These are phyloP conservation scores for Xylaria sp. DNA, from an alignment of 2,329 filamentous ascomycete genomes.

Conservation along the genomic window DNA sequence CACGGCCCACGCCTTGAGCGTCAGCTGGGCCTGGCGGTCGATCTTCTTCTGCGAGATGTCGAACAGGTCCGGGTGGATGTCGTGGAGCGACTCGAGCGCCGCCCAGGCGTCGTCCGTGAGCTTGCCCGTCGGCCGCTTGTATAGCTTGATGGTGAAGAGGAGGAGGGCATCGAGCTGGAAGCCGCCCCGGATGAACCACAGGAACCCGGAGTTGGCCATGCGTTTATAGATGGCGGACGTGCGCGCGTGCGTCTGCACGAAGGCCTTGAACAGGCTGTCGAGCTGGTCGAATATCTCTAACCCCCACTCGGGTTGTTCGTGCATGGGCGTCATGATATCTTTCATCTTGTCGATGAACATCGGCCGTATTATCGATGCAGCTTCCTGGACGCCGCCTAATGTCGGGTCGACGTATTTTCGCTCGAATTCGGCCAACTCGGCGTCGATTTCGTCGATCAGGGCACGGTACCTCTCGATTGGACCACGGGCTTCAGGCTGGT, in stretches of 20 bases:
- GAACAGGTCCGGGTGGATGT: slow-evolving; percentile 22
- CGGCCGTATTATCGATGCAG: slow-evolving; percentile 24
- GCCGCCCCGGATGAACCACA: slow-evolving; percentile 27
- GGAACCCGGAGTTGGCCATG: slow-evolving; percentile 21
- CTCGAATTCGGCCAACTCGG: slow-evolving; percentile 33
- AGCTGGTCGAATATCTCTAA: slow-evolving; percentile 27
- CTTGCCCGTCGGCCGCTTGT: slow-evolving; percentile 22
- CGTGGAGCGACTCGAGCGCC: slow-evolving; percentile 20
- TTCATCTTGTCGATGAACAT: slow-evolving; percentile 26
- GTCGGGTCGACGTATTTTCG: slow-evolving; percentile 32
- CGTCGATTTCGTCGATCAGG: slow-evolving; percentile 33
- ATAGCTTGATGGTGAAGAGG: slow-evolving; percentile 25
- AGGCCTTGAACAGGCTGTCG: slow-evolving; percentile 30
- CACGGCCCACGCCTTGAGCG: slow-evolving; percentile 29
- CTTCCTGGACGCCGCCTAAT: slow-evolving; percentile 37
- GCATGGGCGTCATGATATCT: slow-evolving; percentile 21
- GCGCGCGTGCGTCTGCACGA: slow-evolving; percentile 17
- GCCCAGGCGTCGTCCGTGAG: slow-evolving; percentile 28
- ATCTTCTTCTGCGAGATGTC: slow-evolving; percentile 26
- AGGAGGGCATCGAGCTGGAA: slow-evolving; percentile 25
- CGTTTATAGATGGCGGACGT: slow-evolving; percentile 8
- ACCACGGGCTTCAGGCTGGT: not conserved
- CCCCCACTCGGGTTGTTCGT: slow-evolving; percentile 26
- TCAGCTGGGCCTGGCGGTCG: slow-evolving; percentile 21
- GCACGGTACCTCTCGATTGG: slow-evolving; percentile 22